A percentile compares a stretch with the other conserved stretches of the same genome.
These are phyloP conservation scores for Thermochaetoides dissita DNA, from an alignment of 2,329 filamentous ascomycete species.

Conservation along the genomic window DNA sequence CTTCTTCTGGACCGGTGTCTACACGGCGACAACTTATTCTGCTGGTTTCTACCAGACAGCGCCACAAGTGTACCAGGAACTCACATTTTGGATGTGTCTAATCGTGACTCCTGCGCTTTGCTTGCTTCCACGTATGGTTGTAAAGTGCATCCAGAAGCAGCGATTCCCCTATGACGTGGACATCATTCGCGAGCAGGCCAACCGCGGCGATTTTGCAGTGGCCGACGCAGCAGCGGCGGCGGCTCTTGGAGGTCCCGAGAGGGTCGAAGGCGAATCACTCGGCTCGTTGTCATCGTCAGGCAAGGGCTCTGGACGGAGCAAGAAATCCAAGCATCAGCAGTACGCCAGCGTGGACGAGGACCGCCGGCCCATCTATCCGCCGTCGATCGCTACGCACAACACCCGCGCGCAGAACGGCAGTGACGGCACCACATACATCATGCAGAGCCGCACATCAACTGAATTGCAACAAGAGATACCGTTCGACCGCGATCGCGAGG, in stretches of 20 bases:
- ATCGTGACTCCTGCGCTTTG: conserved; percentile 69
- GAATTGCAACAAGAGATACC: conserved; percentile 28
- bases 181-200: conserved; percentile 86
- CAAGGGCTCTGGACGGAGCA: conserved; percentile 35
- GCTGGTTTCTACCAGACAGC: conserved; percentile 60
- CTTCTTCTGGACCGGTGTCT: conserved; percentile 93
- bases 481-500: conserved; percentile 15
- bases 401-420: conserved; percentile 80
- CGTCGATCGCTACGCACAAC: conserved; percentile 73
- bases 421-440: conserved; percentile 81
- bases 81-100: conserved; percentile 78
- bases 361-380: conserved; percentile 81
- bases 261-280: conserved; percentile 30
- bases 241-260: conserved; percentile 23
- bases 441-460: conserved; percentile 43
- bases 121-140: conserved; percentile 71
- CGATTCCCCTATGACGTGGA: conserved; percentile 89
- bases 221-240: conserved; percentile 30
- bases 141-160: conserved; percentile 84
- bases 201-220: conserved; percentile 67
- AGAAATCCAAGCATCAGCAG: conserved; percentile 39
- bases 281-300: conserved; percentile 47
- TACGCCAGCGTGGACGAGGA: conserved; percentile 68
- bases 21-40: conserved; percentile 40
- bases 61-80: conserved; percentile 61